Conservation (phyloP, 306 rosid genomes). For the Hippophae rhamnoides region DNA sequence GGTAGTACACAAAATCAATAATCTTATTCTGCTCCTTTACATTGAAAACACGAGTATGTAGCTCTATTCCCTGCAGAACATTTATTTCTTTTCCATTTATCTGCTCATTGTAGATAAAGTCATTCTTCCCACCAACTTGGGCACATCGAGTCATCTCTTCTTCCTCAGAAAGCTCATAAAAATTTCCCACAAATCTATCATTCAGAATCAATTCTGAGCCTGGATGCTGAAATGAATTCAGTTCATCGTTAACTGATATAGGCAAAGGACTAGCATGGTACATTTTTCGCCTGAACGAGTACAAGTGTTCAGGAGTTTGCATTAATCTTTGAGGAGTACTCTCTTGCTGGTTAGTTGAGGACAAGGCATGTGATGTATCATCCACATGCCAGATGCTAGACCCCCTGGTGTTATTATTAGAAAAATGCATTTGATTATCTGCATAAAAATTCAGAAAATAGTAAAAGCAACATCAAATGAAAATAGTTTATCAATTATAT, state of each 20-base stretch:
- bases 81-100: slow-evolving; percentile 21
- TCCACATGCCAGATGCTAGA: too few species aligned
- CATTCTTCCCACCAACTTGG: slow-evolving; percentile 17
- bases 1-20: slow-evolving; percentile 23
- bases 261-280: background rate
- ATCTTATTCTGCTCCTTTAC: slow-evolving; percentile 32
- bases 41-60: slow-evolving; percentile 38
- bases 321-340: background rate
- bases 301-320: slow-evolving; percentile 9
- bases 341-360: background rate
- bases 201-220: slow-evolving; percentile 18
- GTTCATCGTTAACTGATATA: background rate
- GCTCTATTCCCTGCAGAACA: slow-evolving; percentile 42
- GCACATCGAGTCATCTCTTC: slow-evolving; percentile 22
- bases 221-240: slow-evolving; percentile 1
- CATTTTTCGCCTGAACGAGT: background rate
- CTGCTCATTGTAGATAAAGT: slow-evolving; percentile 23
- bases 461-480: too few species aligned
- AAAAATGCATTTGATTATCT: too few species aligned
- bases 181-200: slow-evolving; percentile 25
- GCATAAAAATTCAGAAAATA: too few species aligned
- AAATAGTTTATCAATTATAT: too few species aligned
- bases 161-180: slow-evolving; percentile 19
- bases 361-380: too few species aligned
- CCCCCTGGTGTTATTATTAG: too few species aligned